Conservation (phyloP, 768 basidiomycete species). For the Leucogyrophana mollusca region DNA sequence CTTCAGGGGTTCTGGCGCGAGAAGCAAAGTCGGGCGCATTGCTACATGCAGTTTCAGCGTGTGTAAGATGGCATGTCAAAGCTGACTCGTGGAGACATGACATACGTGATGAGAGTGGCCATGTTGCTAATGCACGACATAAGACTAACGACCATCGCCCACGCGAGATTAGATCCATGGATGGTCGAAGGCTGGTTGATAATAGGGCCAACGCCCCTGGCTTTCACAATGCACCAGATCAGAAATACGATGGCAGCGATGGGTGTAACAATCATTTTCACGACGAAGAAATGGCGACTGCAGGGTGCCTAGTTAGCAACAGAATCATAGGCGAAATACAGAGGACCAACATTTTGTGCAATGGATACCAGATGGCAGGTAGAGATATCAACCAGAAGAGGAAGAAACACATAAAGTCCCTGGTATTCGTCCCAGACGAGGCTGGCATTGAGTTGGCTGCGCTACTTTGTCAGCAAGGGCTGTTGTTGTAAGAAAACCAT, state of each 20-base stretch:
- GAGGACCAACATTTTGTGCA: slow-evolving; percentile 68
- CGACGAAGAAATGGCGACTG: slow-evolving; percentile 75
- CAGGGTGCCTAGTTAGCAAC: slow-evolving; percentile 11
- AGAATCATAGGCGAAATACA: slow-evolving; percentile 8
- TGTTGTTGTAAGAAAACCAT: not conserved
- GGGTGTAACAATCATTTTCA: slow-evolving; percentile 74
- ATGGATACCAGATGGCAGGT: slow-evolving; percentile 79
- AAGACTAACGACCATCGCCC: slow-evolving; percentile 71
- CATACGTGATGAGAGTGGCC: slow-evolving; percentile 69
- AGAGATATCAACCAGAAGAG: slow-evolving; percentile 83
- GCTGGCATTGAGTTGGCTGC: slow-evolving; percentile 70
- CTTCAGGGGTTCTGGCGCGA: slow-evolving; percentile 53
- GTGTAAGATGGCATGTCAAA: slow-evolving; percentile 13
- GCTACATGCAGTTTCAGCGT: slow-evolving; percentile 27
- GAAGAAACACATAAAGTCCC: slow-evolving; percentile 80
- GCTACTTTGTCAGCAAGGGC: not conserved
- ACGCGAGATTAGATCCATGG: slow-evolving; percentile 66
- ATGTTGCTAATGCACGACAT: slow-evolving; percentile 83
- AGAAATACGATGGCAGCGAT: slow-evolving; percentile 71
- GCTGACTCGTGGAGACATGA: slow-evolving; percentile 9
- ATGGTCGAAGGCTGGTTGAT: slow-evolving; percentile 61
- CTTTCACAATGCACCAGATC: slow-evolving; percentile 76
- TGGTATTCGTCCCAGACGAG: slow-evolving; percentile 72
- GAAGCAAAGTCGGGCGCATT: slow-evolving; percentile 80
- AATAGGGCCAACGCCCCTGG: slow-evolving; percentile 76